These are phyloP conservation scores for Coemansia sp. DNA, from an alignment of 192 early-diverging fungal genomes.

Conservation along the genomic window DNA sequence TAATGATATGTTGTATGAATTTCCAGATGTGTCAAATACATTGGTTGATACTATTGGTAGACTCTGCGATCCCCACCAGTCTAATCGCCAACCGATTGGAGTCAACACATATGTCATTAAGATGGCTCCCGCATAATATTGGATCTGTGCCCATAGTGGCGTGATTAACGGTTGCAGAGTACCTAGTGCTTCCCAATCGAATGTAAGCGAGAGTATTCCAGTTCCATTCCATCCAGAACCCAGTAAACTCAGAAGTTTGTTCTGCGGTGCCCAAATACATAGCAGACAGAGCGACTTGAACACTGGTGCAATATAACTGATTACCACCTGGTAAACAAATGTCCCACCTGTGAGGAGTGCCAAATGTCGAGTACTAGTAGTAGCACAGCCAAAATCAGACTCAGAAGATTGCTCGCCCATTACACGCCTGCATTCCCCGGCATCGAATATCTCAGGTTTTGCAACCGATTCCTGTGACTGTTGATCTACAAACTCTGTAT, in stretches of 20 bases:
- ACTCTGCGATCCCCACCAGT: conserved; percentile 57
- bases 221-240: conserved; percentile 59
- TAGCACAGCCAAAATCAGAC: conserved; percentile 9
- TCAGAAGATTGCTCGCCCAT: background rate
- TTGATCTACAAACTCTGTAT: background rate
- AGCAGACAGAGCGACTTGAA: conserved; percentile 66
- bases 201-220: conserved; percentile 65
- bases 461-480: background rate
- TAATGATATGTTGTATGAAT: conserved; percentile 58
- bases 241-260: conserved; percentile 25
- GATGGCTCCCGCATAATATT: conserved; percentile 64
- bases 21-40: conserved; percentile 59
- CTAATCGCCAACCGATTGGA: conserved; percentile 64
- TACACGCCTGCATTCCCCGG: too few species aligned
- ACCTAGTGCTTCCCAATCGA: conserved; percentile 71
- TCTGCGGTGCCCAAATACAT: conserved; percentile 52
- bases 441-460: background rate
- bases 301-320: conserved; percentile 64
- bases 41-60: conserved; percentile 66
- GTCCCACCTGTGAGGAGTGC: conserved; percentile 23
- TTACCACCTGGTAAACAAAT: conserved; percentile 55
- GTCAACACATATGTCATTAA: conserved; percentile 72
- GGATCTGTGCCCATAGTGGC: conserved; percentile 68
- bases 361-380: conserved; percentile 25
- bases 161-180: conserved; percentile 63